Evolutionary conservation across 805 yeast species (phyloP).

Genomic region (Teunomyces kruisii): DNA sequence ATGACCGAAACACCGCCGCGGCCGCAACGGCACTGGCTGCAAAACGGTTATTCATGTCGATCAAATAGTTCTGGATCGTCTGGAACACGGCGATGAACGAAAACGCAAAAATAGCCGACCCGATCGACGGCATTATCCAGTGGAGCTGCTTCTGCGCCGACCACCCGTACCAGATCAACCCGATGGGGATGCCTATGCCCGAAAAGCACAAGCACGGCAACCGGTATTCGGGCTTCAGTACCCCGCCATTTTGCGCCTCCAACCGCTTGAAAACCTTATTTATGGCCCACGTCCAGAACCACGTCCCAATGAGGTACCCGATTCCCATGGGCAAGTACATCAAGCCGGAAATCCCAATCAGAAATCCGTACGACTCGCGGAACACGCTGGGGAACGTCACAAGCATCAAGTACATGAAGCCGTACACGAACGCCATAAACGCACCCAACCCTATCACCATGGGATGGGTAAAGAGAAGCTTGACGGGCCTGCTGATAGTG

Average conservation of each 20-base stretch:
- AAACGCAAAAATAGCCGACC: constrained; percentile 37
- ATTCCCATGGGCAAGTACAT: constrained; percentile 42
- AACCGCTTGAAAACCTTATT: constrained; percentile 25
- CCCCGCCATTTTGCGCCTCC: constrained; percentile 28
- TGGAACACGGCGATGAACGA: constrained; percentile 39
- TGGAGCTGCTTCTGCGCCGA: constrained; percentile 33
- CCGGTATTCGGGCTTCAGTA: constrained; percentile 37
- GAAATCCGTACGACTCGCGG: constrained; percentile 30
- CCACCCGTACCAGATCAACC: constrained; percentile 44
- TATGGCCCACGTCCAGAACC: constrained; percentile 29
- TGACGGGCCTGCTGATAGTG: constrained; percentile 33
- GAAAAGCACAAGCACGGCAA: constrained; percentile 36
- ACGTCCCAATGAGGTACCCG: constrained; percentile 33
- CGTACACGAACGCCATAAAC: constrained; percentile 42
- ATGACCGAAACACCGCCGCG: constrained; percentile 40
- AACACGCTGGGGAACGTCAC: constrained; percentile 38
- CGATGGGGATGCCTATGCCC: constrained; percentile 34
- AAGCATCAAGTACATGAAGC: constrained; percentile 42
- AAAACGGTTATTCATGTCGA: constrained; percentile 38
- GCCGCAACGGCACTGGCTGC: constrained; percentile 43
- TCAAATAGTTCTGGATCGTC: constrained; percentile 36
- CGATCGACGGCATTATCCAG: constrained; percentile 41
- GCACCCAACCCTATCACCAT: constrained; percentile 41
- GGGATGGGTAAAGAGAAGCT: constrained; percentile 34
- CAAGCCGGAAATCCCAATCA: constrained; percentile 30